A percentile compares a stretch with the other conserved stretches of the same genome.
These are phyloP conservation scores for Breviolum minutum DNA, from an alignment of 73 alveolate genomes.

Conservation along the genomic window DNA sequence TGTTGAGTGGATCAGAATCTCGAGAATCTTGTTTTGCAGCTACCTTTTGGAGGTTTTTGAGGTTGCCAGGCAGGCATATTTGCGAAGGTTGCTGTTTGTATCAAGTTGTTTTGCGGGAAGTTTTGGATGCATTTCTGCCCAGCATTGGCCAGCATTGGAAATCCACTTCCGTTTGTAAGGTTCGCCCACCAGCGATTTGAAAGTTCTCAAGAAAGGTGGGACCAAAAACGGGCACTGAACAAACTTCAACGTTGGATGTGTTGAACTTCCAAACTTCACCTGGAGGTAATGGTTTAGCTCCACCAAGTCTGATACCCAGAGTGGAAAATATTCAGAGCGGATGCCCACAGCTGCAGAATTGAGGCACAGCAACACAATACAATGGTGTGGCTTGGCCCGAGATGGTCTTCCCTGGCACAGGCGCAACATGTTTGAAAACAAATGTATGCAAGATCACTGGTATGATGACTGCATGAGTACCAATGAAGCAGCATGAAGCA, in stretches of 20 bases:
- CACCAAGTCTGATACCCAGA: slow-evolving; percentile 20
- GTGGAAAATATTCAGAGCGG: background rate
- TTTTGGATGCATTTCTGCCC: too few species aligned
- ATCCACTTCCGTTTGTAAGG: background rate
- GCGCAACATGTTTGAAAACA: background rate
- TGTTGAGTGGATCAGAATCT: background rate
- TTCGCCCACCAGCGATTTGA: slow-evolving; percentile 72
- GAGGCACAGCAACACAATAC: slow-evolving; percentile 80
- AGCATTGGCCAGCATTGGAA: too few species aligned
- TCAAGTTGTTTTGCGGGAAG: background rate
- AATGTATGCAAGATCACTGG: background rate
- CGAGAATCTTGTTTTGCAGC: background rate
- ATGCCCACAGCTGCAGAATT: background rate
- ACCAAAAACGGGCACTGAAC: background rate
- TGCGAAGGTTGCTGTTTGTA: background rate
- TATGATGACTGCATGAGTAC: background rate
- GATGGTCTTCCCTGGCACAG: slow-evolving; percentile 94
- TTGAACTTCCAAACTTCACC: background rate
- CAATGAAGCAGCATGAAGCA: background rate
- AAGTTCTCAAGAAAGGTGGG: slow-evolving; percentile 34
- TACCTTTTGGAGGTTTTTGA: background rate
- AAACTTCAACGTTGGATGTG: background rate
- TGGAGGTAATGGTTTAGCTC: slow-evolving; percentile 6
- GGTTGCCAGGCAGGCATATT: background rate
- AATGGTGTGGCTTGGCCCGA: slow-evolving; percentile 81